phyloP scores from a whole-genome alignment of 495 filamentous ascomycete species.

The Aspergillus indologenus region DNA sequence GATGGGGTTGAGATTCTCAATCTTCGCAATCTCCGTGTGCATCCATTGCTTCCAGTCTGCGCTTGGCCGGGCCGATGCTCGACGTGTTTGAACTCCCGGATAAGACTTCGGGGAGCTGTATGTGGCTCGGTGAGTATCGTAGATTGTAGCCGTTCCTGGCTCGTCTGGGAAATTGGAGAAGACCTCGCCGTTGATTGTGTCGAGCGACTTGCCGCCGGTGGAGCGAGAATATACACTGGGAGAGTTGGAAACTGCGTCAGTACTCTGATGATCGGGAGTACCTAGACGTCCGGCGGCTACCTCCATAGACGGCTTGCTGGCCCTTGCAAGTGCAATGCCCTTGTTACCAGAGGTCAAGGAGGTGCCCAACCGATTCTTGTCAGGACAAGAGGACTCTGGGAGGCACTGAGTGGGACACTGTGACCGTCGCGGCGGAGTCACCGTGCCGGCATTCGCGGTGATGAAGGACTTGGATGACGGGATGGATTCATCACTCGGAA shows the following conservation, averaged over 20 bases:
- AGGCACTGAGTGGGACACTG: background rate
- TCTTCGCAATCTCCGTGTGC: conserved; percentile 40
- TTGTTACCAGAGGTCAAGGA: background rate
- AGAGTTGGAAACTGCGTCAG: conserved; percentile 25
- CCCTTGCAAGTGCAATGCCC: background rate
- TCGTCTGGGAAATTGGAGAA: conserved; percentile 19
- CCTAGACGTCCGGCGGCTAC: conserved; percentile 1
- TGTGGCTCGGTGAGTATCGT: conserved; percentile 34
- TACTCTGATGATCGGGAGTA: background rate
- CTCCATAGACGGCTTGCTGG: background rate
- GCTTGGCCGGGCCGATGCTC: conserved; percentile 22
- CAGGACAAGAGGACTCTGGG: background rate
- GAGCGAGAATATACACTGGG: conserved; percentile 58
- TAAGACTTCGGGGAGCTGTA: conserved; percentile 36
- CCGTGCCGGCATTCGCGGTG: conserved; percentile 25
- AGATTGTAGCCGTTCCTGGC: conserved; percentile 45
- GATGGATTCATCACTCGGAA: conserved; percentile 37
- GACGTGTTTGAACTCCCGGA: conserved; percentile 8
- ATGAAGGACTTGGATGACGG: conserved; percentile 29
- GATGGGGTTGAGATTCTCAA: conserved; percentile 29
- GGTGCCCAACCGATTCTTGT: background rate
- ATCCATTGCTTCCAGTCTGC: conserved; percentile 51
- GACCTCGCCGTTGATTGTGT: conserved; percentile 15
- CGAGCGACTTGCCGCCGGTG: conserved; percentile 44
- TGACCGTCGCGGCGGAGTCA: conserved; percentile 22